These are phyloP conservation scores for Gnomoniopsis sp. DNA, from an alignment of 2,329 filamentous ascomycete species.

Conservation along the genomic window DNA sequence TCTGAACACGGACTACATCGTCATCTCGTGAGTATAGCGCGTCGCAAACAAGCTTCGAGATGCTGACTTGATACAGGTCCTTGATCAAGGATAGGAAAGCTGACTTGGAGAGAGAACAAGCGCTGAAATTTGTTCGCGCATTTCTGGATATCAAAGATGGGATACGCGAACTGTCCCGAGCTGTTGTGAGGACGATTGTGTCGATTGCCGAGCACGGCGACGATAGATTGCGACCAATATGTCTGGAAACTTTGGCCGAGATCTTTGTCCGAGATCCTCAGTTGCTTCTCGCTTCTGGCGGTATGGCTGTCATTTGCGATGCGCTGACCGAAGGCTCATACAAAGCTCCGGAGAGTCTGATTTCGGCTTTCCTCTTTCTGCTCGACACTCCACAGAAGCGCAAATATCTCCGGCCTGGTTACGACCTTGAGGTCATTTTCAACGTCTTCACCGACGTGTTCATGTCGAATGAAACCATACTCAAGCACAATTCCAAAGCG, in stretches of 20 bases:
- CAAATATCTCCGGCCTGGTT: constrained; percentile 79
- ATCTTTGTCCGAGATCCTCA: constrained; percentile 83
- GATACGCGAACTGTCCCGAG: constrained; percentile 79
- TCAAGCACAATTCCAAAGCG: constrained; percentile 89
- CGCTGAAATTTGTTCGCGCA: constrained; percentile 90
- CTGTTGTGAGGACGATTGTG: constrained; percentile 84
- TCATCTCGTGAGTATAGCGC: constrained; percentile 58
- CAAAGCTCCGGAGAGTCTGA: constrained; percentile 85
- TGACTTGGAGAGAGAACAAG: constrained; percentile 95
- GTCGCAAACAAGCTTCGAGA: too few species aligned
- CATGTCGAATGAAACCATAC: constrained; percentile 52
- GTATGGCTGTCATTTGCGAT: constrained; percentile 83
- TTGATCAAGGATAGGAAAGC: constrained; percentile 94
- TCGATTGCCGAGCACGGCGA: constrained; percentile 84
- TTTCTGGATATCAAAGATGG: constrained; percentile 96
- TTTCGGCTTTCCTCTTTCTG: constrained; percentile 83
- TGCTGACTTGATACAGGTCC: constrained; percentile 47
- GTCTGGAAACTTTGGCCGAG: constrained; percentile 87
- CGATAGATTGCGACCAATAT: constrained; percentile 84
- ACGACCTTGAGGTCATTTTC: constrained; percentile 85
- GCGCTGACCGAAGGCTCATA: constrained; percentile 88
- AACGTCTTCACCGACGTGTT: constrained; percentile 87
- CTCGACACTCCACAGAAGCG: constrained; percentile 80
- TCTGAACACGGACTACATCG: constrained; percentile 87
- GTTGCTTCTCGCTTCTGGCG: constrained; percentile 77